These are phyloP conservation scores for Sclerotinia glacialis DNA, from an alignment of 2,329 filamentous ascomycete species.

Conservation along the genomic window DNA sequence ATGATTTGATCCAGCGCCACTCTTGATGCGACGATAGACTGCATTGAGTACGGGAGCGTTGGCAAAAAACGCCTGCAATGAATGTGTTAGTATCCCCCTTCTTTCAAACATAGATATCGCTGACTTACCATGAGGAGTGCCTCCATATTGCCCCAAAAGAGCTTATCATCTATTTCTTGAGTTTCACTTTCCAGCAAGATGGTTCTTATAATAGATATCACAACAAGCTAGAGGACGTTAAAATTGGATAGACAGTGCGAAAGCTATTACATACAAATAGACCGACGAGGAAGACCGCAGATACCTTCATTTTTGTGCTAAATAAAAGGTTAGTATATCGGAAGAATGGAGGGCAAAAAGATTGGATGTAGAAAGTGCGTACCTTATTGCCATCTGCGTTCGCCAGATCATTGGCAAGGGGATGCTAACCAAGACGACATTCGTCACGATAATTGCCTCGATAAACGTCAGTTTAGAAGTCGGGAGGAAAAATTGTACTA, in stretches of 20 bases:
- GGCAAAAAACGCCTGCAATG: constrained; percentile 27
- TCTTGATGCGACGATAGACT: constrained; percentile 26
- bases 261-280: constrained; percentile 24
- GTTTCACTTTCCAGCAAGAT: background rate
- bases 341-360: background rate
- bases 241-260: background rate
- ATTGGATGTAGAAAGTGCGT: background rate
- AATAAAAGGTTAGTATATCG: background rate
- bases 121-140: constrained; percentile 28
- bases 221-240: constrained; percentile 23
- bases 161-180: background rate
- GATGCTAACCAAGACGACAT: constrained; percentile 28
- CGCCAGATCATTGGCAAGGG: constrained; percentile 30
- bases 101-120: background rate
- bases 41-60: constrained; percentile 33
- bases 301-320: constrained; percentile 27
- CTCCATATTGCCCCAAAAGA: constrained; percentile 26
- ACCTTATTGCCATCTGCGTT: constrained; percentile 22
- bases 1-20: constrained; percentile 3
- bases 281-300: constrained; percentile 24
- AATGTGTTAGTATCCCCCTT: background rate
- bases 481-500: background rate
- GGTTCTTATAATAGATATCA: constrained; percentile 18
- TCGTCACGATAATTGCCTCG: constrained; percentile 27
- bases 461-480: background rate